Percentiles rank a stretch among this genome's conserved stretches.
Evolutionary conservation across 352 stramenopile genomes (phyloP).

Genomic region (Pythium chondricola): DNA sequence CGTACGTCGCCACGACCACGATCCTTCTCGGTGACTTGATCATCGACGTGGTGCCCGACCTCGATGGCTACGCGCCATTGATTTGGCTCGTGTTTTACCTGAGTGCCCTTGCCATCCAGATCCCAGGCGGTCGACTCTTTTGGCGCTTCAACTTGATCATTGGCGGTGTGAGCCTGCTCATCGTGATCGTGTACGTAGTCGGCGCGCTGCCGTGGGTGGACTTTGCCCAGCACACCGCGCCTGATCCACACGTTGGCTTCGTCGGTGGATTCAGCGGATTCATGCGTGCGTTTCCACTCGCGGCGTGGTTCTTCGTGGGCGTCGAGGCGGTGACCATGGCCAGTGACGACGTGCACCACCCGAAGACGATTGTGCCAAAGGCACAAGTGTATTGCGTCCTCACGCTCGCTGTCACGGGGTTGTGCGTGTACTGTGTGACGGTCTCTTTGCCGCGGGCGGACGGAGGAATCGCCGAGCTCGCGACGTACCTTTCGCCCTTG

Average conservation of each 20-base stretch:
- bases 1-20: neutral
- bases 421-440: constrained; percentile 20
- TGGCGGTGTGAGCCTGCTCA: neutral
- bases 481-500: neutral
- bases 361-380: constrained; percentile 33
- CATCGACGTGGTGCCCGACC: neutral
- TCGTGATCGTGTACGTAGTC: constrained; percentile 5
- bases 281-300: constrained; percentile 27
- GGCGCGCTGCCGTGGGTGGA: neutral
- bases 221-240: neutral
- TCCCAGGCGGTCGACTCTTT: constrained; percentile 19
- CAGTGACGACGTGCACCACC: constrained; percentile 24
- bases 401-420: constrained; percentile 8
- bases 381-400: constrained; percentile 31
- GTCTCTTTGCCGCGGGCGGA: constrained; percentile 18
- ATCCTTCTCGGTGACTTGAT: constrained; percentile 1
- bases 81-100: constrained; percentile 11
- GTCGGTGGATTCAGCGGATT: constrained; percentile 1
- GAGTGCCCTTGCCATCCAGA: constrained; percentile 10
- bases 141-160: constrained; percentile 31
- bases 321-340: constrained; percentile 12
- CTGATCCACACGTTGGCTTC: neutral
- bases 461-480: constrained; percentile 3
- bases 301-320: constrained; percentile 18
- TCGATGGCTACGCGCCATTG: neutral